Evolutionary conservation across 805 yeast genomes (phyloP).

Genomic region (Barnettozyma botsteinii): DNA sequence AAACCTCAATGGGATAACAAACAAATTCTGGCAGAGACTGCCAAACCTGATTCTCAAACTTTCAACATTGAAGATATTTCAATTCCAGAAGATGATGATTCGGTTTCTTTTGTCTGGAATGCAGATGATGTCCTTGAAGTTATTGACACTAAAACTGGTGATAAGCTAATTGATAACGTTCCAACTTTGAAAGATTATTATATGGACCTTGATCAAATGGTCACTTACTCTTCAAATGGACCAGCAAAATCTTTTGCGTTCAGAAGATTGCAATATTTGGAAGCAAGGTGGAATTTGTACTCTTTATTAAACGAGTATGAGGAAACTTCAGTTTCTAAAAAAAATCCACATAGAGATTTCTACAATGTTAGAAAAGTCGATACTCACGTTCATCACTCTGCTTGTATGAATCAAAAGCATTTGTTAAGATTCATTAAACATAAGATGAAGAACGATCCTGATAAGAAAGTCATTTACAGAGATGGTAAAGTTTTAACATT

Average conservation of each 20-base stretch:
- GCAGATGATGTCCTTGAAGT: slow-evolving; percentile 69
- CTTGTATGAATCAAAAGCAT: slow-evolving; percentile 99
- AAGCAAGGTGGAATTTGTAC: slow-evolving; percentile 95
- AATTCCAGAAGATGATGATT: slow-evolving; percentile 43
- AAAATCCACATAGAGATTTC: slow-evolving; percentile 95
- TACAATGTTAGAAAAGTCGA: slow-evolving; percentile 96
- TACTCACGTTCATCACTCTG: slow-evolving; percentile 98
- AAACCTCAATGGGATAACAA: slow-evolving; percentile 80
- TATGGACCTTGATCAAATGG: slow-evolving; percentile 69
- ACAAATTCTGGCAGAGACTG: slow-evolving; percentile 39
- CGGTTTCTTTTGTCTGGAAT: slow-evolving; percentile 41
- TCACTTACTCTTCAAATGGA: slow-evolving; percentile 82
- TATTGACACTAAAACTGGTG: slow-evolving; percentile 30
- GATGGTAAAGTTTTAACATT: slow-evolving; percentile 86
- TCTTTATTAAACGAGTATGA: slow-evolving; percentile 84
- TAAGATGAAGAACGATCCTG: slow-evolving; percentile 79
- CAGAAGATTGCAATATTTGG: slow-evolving; percentile 85
- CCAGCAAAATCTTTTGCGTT: slow-evolving; percentile 96
- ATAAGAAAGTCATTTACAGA: slow-evolving; percentile 88
- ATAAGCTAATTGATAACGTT: slow-evolving; percentile 44
- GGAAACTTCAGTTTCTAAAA: slow-evolving; percentile 84
- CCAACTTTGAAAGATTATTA: slow-evolving; percentile 88
- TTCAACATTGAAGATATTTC: slow-evolving; percentile 38
- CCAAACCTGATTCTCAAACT: slow-evolving; percentile 36
- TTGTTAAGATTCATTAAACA: slow-evolving; percentile 89